Base-by-base conservation (phyloP, 371 early-diverging fungal genomes). In the Mortierella sp. region DNA sequence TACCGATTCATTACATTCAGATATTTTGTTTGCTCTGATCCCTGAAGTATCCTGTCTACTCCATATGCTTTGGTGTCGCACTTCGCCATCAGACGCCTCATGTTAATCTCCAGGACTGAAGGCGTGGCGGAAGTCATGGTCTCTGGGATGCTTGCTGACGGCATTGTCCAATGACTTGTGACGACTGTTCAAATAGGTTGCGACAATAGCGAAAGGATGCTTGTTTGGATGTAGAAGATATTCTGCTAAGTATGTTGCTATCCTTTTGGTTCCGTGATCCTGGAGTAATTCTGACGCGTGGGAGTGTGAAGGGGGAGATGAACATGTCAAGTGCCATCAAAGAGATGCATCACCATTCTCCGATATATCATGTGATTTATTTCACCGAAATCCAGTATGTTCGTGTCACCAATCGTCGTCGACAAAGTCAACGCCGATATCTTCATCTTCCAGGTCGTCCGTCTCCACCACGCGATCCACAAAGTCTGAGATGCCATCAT, bases 51-150 rank as follows among this genome's bases (percentile, higher is more conserved):
- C 19, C 44, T 58, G 46, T 73, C 75, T 6, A 69, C 48, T 11
- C 60, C 58, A 6, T 60, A 44, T 24, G 59, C 60, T 43, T 46
- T 73, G 42, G 60, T 51, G 28, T 64, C 64, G 39, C 75, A 68
- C 46, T 73, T 73, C 7, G 61, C 60, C 64, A 73, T 68, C 56
- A 73, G 56, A 11, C 75, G 75, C 1, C 68, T 55, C 24, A 73
- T 37, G 28, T 73, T 73, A 39, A 73, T 42, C 30, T 73, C 75
- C 17, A 60, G 28, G 8, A 59, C 51, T 2, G 75, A 73, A 3
- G 68, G 67, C 2, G 64, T 44, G 26, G 49, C 32, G 28, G 62
- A 24, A 4, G 72, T 23, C 19, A 48, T 34, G 56, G 60, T 49
- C 23, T 50, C 50, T 19, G 69, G 69, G 5, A 68, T 44, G 28